phyloP scores from a whole-genome alignment of 1,139 yeast genomes.

The Blastobotrys apis region DNA sequence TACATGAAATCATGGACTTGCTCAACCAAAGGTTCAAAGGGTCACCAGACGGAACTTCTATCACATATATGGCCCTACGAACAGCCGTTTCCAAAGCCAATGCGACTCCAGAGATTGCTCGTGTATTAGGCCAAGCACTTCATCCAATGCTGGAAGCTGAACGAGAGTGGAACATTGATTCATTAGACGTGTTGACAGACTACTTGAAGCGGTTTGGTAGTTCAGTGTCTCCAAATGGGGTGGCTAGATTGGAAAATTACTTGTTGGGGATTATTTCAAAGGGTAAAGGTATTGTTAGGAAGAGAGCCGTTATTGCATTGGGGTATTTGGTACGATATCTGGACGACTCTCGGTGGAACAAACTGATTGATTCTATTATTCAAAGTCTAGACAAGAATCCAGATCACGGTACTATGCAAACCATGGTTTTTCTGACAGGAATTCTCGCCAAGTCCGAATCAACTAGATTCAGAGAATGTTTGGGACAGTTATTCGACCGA shows the following conservation, averaged over 20 bases:
- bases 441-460: constrained; percentile 31
- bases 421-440: constrained; percentile 28
- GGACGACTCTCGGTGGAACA: constrained; percentile 29
- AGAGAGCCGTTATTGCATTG: constrained; percentile 50
- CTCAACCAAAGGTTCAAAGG: constrained; percentile 13
- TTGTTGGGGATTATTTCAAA: constrained; percentile 26
- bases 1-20: constrained; percentile 21
- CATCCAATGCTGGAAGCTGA: constrained; percentile 34
- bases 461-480: constrained; percentile 23
- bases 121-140: constrained; percentile 34
- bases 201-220: constrained; percentile 53
- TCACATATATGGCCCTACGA: constrained; percentile 67
- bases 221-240: constrained; percentile 43
- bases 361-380: constrained; percentile 23
- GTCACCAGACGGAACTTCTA: constrained; percentile 36
- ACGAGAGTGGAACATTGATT: constrained; percentile 45
- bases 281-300: constrained; percentile 32
- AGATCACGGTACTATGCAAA: constrained; percentile 18
- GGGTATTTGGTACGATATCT: constrained; percentile 45
- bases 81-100: constrained; percentile 47
- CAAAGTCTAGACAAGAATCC: constrained; percentile 19
- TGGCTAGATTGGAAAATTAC: constrained; percentile 35
- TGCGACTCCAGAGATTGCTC: constrained; percentile 32
- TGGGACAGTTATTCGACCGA: constrained; percentile 24
- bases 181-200: constrained; percentile 61